Conservation (phyloP, 352 stramenopile genomes). For the Phytophthora fragariae region DNA sequence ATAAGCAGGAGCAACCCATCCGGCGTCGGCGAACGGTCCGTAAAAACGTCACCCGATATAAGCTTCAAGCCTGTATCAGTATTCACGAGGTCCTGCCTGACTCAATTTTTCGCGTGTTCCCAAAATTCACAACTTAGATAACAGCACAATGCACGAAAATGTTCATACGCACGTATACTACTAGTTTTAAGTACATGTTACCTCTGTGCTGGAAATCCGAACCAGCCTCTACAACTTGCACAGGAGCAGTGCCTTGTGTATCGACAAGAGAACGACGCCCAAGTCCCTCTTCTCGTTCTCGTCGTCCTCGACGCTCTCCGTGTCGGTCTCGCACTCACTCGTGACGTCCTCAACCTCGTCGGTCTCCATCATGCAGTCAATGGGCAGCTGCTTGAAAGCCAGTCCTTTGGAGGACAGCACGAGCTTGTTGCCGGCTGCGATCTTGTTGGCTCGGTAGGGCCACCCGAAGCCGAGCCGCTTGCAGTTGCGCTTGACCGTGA, state of each 20-base stretch:
- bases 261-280: constrained; percentile 8
- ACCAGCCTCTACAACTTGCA: neutral
- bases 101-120: no score
- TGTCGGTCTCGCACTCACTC: constrained; percentile 27
- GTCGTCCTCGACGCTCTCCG: constrained; percentile 26
- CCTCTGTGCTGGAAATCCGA: neutral
- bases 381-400: constrained; percentile 30
- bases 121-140: no score
- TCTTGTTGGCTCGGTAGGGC: constrained; percentile 49
- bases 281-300: constrained; percentile 16
- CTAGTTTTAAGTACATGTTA: no score
- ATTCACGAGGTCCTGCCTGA: no score
- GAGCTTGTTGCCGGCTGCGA: neutral
- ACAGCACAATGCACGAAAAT: no score
- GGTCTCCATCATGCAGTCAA: constrained; percentile 30
- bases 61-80: no score
- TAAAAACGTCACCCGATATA: no score
- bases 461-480: constrained; percentile 43
- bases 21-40: no score
- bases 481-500: constrained; percentile 54
- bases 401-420: constrained; percentile 2
- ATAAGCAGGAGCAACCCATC: no score
- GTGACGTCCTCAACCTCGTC: neutral
- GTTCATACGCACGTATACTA: no score
- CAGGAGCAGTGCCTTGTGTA: constrained; percentile 10